These are phyloP conservation scores for Nyctanthes arbortristis DNA, from an alignment of 257 asterid genomes.

Conservation along the genomic window DNA sequence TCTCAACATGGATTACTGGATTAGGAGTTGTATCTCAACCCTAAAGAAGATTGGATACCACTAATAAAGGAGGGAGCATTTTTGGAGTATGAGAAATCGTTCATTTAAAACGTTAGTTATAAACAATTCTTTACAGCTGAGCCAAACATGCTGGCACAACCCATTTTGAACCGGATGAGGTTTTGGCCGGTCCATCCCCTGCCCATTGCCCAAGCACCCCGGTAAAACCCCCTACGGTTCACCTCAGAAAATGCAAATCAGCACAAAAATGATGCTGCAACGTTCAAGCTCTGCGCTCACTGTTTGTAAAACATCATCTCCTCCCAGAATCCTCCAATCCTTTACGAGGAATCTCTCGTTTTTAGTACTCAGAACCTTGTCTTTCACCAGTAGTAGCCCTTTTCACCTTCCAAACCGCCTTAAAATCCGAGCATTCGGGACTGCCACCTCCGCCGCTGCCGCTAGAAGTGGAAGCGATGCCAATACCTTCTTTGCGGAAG, in stretches of 20 bases:
- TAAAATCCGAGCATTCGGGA: conserved; percentile 46
- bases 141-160: not conserved
- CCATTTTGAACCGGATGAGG: not conserved
- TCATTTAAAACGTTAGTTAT: too few relatives aligned
- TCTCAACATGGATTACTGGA: too few relatives aligned
- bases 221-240: not conserved
- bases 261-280: conserved; percentile 41
- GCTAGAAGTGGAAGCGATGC: conserved; percentile 31
- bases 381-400: conserved; percentile 23
- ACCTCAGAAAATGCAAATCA: not conserved
- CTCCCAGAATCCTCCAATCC: conserved; percentile 28
- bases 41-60: too few relatives aligned
- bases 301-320: conserved; percentile 39
- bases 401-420: conserved; percentile 31
- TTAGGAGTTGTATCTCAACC: too few relatives aligned
- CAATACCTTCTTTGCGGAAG: conserved; percentile 80
- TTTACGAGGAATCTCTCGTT: conserved; percentile 25
- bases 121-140: too few relatives aligned
- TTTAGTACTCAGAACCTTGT: conserved; percentile 19
- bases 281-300: conserved; percentile 50
- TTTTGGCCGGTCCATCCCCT: not conserved
- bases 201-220: not conserved
- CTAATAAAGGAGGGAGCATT: too few relatives aligned
- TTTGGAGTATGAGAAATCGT: too few relatives aligned
- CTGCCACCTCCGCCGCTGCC: conserved; percentile 41